Evolutionary conservation across 257 asterid species (phyloP).

Genomic region (Plectranthus barbatus): DNA sequence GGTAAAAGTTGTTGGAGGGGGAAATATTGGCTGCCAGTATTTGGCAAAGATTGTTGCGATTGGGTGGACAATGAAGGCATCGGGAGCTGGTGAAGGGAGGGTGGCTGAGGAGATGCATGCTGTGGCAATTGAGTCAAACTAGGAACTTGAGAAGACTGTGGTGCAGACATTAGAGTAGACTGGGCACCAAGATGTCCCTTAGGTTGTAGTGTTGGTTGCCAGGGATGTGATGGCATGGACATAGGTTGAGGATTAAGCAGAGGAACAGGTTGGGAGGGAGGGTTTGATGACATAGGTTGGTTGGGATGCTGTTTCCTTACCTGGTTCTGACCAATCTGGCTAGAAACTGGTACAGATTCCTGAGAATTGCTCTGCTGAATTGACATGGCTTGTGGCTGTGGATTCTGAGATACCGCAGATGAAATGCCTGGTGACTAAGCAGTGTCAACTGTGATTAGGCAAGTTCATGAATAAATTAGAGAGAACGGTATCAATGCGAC

Average conservation of each 20-base stretch:
- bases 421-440: conserved; percentile 42
- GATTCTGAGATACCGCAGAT: conserved; percentile 40
- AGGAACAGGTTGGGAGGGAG: conserved; percentile 40
- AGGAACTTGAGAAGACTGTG: conserved; percentile 56
- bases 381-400: conserved; percentile 44
- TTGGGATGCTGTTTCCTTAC: conserved; percentile 51
- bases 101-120: conserved; percentile 50
- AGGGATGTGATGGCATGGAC: conserved; percentile 44
- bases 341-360: conserved; percentile 40
- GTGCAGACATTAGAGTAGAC: conserved; percentile 38
- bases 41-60: conserved; percentile 60
- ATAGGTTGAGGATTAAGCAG: conserved; percentile 45
- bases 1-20: conserved; percentile 65
- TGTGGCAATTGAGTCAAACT: conserved; percentile 50
- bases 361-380: conserved; percentile 43
- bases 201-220: conserved; percentile 45
- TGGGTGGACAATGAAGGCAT: conserved; percentile 45
- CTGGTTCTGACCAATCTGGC: conserved; percentile 49
- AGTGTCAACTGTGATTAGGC: conserved; percentile 8
- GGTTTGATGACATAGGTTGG: conserved; percentile 32
- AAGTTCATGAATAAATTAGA: conserved; percentile 11
- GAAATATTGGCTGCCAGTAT: conserved; percentile 45
- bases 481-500: neutral
- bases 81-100: conserved; percentile 52
- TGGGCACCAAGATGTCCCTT: conserved; percentile 44